Percentiles rank a stretch among this genome's conserved stretches.
phyloP scores from a whole-genome alignment of 495 filamentous ascomycete genomes.

The Daldinia childiae region DNA sequence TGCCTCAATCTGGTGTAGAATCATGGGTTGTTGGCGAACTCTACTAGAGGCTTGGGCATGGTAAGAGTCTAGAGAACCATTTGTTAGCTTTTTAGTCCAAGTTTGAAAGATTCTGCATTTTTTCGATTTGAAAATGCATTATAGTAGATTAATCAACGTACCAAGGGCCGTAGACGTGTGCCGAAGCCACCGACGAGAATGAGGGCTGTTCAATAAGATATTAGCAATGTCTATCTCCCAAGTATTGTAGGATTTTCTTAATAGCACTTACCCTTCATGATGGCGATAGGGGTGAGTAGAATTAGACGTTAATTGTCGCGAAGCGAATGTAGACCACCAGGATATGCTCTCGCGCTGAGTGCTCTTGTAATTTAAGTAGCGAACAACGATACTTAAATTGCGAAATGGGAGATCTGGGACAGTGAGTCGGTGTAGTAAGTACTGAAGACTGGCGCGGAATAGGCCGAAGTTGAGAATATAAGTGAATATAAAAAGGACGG shows the following conservation, averaged over 20 bases:
- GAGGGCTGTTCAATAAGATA: constrained; percentile 69
- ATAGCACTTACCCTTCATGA: constrained; percentile 55
- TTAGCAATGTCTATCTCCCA: background rate
- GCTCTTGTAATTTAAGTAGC: constrained; percentile 22
- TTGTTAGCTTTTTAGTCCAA: constrained; percentile 39
- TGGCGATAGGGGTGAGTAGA: constrained; percentile 28
- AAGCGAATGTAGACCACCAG: constrained; percentile 17
- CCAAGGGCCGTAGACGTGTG: constrained; percentile 95
- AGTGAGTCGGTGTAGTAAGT: constrained; percentile 27
- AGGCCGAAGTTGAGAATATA: background rate
- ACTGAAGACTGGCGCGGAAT: background rate
- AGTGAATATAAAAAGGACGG: background rate
- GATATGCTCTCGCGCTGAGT: constrained; percentile 2
- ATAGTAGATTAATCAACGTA: constrained; percentile 61
- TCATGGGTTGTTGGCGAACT: constrained; percentile 99
- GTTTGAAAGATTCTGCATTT: constrained; percentile 20
- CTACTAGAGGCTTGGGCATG: constrained; percentile 95
- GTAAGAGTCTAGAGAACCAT: constrained; percentile 79
- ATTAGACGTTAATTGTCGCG: constrained; percentile 7
- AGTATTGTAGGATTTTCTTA: background rate
- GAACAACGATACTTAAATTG: constrained; percentile 23
- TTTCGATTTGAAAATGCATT: constrained; percentile 12
- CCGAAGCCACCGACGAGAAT: constrained; percentile 99
- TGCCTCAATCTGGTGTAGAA: constrained; percentile 96
- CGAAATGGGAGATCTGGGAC: constrained; percentile 2